Evolutionary conservation across 495 filamentous ascomycete species (phyloP), one percentile per base, ranked within the genome.

Genomic region (Xylaria telfairii): DNA sequence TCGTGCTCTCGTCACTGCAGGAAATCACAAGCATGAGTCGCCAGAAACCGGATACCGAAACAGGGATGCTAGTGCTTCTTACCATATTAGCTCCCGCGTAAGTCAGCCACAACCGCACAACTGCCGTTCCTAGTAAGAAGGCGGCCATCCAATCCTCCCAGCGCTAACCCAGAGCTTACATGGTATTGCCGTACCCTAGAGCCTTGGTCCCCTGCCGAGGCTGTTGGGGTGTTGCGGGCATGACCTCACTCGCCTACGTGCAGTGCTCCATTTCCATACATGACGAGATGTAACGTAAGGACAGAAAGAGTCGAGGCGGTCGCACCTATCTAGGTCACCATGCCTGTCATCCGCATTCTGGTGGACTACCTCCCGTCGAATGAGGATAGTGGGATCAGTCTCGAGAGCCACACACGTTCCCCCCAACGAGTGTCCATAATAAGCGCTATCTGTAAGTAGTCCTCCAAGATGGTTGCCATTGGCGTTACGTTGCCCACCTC

Each of bases 61-160:
- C 65, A 67, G 51, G 65, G 65, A 28, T n/a, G 64, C 65, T 34
- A 10, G 32, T 26, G 49, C 37, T n/a, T 15, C 30, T 57, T 57
- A 12, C 65, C 65, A n/a, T n/a, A 67, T 67, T 67, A 47, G 56
- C 56, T 61, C 30, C 37, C 41, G n/a, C n/a, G 19, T 24, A 21
- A 28, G 15, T 26, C 51, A 62, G 67, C 67, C 67, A 69, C 28
- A 51, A 51, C 67, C 67, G 39, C 41, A 62, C 56, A 69, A 69
- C 67, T 69, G 56, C 67, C 67, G 56, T 69, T 69, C 56, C 67
- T 44, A 69, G 67, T 62, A 69, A 62, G 67, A 49, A 34, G 24
- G 19, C 30, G 4, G 17, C 24, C 66, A 26, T 37, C 66, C 66
- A 68, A 68, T 68, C 41, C 56, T 15, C 17, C 37, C 30, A 34